Evolutionary conservation across 257 asterid species (phyloP), one percentile per base, ranked within the genome.

Genomic region (Coffea canephora): DNA sequence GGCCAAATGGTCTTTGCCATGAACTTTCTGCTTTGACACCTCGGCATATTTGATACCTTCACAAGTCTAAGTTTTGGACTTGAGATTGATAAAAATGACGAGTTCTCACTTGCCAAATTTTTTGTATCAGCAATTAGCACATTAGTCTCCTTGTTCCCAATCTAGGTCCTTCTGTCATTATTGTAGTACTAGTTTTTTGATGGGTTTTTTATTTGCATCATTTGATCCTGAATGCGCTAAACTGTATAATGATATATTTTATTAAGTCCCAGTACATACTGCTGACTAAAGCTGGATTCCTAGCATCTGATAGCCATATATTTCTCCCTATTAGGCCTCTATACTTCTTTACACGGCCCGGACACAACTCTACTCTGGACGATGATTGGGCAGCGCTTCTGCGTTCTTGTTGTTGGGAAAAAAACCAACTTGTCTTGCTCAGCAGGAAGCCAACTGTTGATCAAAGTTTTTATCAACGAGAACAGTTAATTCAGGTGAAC

Each of bases 361-460:
- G 64, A 45, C 82, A 77, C 75, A 70, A 46, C 84, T 81, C 78
- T 89, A 78, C 88, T 93, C 82, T 73, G 82, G 21, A 96, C 89
- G 34, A 69, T 79, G 65, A 96, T 90, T 0, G 99, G 99, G 65
- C 89, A 96, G 48, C 95, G 88, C 85, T 96, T 94, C 82, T 87
- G 91, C 48, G 91, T 89, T 80, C 99, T 81, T 4, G 99, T 94
- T 0, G 99, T 96, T 3, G 99, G 99, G 75, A 96, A 96, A 92
- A 91, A 96, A 49, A 96, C 85, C 77, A 96, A 82, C 88, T 90
- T 91, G 77, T 96, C 99, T 83, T 87, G 86, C 74, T 96, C 99
- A 6, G 95, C 93, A 2, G 91, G 85, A 76, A 68, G 89, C 98
- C 98, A 96, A 83, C 99, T 96, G 92, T 80, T 72, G 34, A 78